Evolutionary conservation across 164 flowering plant genomes (phyloP).

Genomic region (Umbellularia californica): DNA sequence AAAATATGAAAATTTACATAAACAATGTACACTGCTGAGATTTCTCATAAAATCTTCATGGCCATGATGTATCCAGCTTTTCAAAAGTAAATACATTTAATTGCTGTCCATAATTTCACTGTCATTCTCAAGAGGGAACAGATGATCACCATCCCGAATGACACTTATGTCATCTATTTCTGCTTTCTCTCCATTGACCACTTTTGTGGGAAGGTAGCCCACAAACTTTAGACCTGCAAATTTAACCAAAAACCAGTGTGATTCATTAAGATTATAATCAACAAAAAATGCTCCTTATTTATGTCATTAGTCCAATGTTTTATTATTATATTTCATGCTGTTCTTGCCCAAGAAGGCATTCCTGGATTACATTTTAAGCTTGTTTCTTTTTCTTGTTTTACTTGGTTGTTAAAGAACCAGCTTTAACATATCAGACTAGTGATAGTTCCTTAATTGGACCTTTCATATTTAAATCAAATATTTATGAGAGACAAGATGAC

Average conservation of each 20-base stretch:
- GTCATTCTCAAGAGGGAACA: slow-evolving; percentile 48
- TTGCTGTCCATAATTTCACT: slow-evolving; percentile 16
- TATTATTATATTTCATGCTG: neutral
- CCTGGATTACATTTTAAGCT: neutral
- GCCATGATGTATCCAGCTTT: slow-evolving; percentile 1
- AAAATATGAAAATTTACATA: neutral
- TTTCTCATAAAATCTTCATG: neutral
- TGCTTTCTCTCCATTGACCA: slow-evolving; percentile 64
- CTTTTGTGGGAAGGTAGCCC: slow-evolving; percentile 52
- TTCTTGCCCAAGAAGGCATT: neutral
- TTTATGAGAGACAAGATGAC: slow-evolving; percentile 22
- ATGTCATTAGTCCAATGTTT: neutral
- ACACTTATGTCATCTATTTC: slow-evolving; percentile 78
- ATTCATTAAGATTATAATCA: slow-evolving; percentile 6
- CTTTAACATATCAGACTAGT: no score
- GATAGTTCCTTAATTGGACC: neutral
- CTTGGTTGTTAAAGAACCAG: neutral
- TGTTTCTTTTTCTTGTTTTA: neutral
- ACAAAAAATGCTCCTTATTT: neutral
- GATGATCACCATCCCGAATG: slow-evolving; percentile 81
- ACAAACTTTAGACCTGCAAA: slow-evolving; percentile 83
- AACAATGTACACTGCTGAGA: neutral
- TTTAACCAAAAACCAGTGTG: slow-evolving; percentile 22
- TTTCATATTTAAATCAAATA: slow-evolving; percentile 23
- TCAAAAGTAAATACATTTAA: slow-evolving; percentile 14